Percentiles rank a stretch among this genome's conserved stretches.
Evolutionary conservation across 176 grass and related monocot species (phyloP).

Genomic region (Otatea glauca): DNA sequence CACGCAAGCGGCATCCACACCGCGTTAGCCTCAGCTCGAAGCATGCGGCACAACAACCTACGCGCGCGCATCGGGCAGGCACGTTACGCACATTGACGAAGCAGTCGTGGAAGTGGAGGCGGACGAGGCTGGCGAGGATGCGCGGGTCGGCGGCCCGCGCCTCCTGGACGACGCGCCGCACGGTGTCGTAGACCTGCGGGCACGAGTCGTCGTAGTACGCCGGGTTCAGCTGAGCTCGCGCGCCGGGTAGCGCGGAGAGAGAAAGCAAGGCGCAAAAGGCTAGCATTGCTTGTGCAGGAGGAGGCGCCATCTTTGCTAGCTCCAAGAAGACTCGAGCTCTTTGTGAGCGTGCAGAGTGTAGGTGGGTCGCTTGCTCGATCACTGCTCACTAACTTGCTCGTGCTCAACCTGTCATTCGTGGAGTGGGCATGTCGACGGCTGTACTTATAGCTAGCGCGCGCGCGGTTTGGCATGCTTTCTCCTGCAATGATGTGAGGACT

Average conservation of each 20-base stretch:
- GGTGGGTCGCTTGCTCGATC: neutral
- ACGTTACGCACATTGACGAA: conserved; percentile 55
- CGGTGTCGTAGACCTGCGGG: conserved; percentile 47
- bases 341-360: neutral
- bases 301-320: neutral
- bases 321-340: neutral
- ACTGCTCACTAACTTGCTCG: neutral
- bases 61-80: neutral
- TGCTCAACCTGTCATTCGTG: neutral
- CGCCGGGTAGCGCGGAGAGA: conserved; percentile 19
- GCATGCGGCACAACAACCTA: neutral
- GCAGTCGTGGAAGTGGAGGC: conserved; percentile 79
- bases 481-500: conserved; percentile 27
- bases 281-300: neutral
- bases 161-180: conserved; percentile 53
- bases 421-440: conserved; percentile 1
- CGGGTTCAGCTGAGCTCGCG: conserved; percentile 38
- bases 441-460: conserved; percentile 20
- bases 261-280: conserved; percentile 35
- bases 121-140: conserved; percentile 51
- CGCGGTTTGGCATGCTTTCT: neutral
- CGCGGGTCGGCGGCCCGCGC: conserved; percentile 46
- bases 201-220: conserved; percentile 46
- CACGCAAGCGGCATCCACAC: neutral
- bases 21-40: conserved; percentile 10